phyloP scores from a whole-genome alignment of 2,329 filamentous ascomycete genomes.

The Scleromitrula shiraiana region DNA sequence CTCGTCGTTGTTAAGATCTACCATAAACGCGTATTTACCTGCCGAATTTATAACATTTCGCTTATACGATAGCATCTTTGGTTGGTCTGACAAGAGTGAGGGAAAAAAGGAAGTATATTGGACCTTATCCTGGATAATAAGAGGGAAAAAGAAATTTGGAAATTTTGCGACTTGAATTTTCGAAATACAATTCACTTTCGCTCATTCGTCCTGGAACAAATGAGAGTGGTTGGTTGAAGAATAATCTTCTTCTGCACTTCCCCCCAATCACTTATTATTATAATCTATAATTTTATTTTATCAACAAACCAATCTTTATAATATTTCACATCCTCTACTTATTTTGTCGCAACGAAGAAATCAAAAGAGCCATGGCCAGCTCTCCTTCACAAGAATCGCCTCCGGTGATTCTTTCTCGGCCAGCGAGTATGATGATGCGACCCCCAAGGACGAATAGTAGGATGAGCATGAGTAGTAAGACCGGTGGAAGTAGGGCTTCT shows the following conservation, averaged over 20 bases:
- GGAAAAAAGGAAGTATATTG: not conserved
- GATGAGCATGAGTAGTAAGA: conserved; percentile 74
- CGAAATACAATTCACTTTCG: conserved; percentile 3
- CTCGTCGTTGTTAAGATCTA: too few relatives aligned
- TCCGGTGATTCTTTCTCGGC: conserved; percentile 51
- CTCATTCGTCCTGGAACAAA: not conserved
- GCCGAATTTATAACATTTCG: too few relatives aligned
- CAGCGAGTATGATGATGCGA: conserved; percentile 74
- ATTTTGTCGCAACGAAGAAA: conserved; percentile 29
- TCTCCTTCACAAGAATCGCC: conserved; percentile 67
- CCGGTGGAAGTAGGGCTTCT: conserved; percentile 73
- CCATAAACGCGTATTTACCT: too few relatives aligned
- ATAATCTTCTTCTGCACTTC: not conserved
- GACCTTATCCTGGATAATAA: not conserved
- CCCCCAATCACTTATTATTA: not conserved
- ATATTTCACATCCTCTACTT: not conserved
- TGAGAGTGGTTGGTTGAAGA: not conserved
- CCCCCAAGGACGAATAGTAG: conserved; percentile 73
- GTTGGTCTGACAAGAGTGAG: not conserved
- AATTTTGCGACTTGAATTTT: not conserved
- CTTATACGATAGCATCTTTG: not conserved
- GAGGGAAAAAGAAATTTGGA: not conserved
- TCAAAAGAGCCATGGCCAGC: conserved; percentile 47
- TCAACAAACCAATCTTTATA: not conserved
- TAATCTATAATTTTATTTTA: not conserved